Conservation (phyloP, 495 filamentous ascomycete species). For the Aspergillus biplanus region DNA sequence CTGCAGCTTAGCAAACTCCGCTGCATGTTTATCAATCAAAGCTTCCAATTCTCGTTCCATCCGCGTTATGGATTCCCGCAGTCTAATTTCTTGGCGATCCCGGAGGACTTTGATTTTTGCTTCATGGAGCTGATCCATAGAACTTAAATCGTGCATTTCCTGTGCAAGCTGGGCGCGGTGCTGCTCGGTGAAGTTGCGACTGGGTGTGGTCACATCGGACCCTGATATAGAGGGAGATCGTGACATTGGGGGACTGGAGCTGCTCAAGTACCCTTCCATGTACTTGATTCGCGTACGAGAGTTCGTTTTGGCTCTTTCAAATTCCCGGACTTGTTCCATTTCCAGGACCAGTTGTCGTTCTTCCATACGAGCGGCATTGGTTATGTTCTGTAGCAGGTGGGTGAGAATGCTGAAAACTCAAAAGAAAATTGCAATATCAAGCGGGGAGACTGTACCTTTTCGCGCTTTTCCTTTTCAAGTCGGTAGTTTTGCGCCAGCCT, state of each 20-base stretch:
- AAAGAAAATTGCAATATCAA: constrained; percentile 36
- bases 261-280: constrained; percentile 79
- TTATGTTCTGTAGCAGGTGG: constrained; percentile 43
- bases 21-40: constrained; percentile 53
- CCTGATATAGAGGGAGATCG: constrained; percentile 32
- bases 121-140: constrained; percentile 71
- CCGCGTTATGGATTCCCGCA: constrained; percentile 65
- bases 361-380: constrained; percentile 64
- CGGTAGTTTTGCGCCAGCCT: constrained; percentile 34
- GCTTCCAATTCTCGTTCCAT: constrained; percentile 66
- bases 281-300: constrained; percentile 72
- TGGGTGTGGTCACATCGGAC: constrained; percentile 25
- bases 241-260: constrained; percentile 48
- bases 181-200: constrained; percentile 41
- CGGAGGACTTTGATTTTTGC: constrained; percentile 79
- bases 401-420: constrained; percentile 37
- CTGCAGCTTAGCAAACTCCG: constrained; percentile 60
- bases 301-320: constrained; percentile 60
- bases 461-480: constrained; percentile 53
- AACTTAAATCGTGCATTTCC: constrained; percentile 69
- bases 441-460: constrained; percentile 51
- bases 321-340: constrained; percentile 61
- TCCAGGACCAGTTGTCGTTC: constrained; percentile 76
- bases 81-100: constrained; percentile 71
- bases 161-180: constrained; percentile 65